Base-by-base conservation (phyloP, 163 green algal species). In the Scenedesmus sp. region DNA sequence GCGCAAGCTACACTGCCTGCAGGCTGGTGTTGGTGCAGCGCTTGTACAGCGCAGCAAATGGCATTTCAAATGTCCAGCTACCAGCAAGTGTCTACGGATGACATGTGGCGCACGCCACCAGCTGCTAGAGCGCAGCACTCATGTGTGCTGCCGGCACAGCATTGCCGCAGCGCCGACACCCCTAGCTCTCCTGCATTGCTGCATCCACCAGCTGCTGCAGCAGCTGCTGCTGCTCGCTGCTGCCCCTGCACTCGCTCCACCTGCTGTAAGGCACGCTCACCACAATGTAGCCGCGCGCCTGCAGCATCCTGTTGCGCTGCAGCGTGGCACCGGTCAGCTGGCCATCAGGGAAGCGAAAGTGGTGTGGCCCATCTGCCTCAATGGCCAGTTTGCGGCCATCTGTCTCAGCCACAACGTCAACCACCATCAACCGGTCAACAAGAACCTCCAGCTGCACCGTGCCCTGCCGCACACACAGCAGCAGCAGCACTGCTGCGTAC, bases 401-500 rank as follows among this genome's bases (percentile, higher is more conserved):
- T 83, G 87, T 91, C 9, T 54, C 13, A 20, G 20, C 73, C 18
- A 60, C 8, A 34, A 86, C 76, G 55, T 91, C 87, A 59, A 91
- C 82, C 16, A 26, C 7, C 4, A 62, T 12, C 9, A 83, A 9
- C 5, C 87, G 73, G 20, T 91, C 87, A 9, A 60, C 52, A 1
- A 84, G 46, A 2, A 20, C 46, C 46, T 76, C 66, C 66, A 34
- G 66, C 66, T 34, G 66, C 18, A 34, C 15, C 8, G 15, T 76
- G 2, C 18, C 66, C 66, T 26, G 66, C 16, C 7, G 16, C 66
- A 76, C 66, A 76, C 4, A 76, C 16, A 18, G 55, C 82, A 88
- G 84, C 26, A 13, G 26, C 59, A 13, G 9, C 5, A 64, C 84
- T 23, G 34, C 84, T 60, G 12, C 23, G 57, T 18, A 60, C 59